Conservation (phyloP, 371 early-diverging fungal species). For the Chytridium lagenaria region DNA sequence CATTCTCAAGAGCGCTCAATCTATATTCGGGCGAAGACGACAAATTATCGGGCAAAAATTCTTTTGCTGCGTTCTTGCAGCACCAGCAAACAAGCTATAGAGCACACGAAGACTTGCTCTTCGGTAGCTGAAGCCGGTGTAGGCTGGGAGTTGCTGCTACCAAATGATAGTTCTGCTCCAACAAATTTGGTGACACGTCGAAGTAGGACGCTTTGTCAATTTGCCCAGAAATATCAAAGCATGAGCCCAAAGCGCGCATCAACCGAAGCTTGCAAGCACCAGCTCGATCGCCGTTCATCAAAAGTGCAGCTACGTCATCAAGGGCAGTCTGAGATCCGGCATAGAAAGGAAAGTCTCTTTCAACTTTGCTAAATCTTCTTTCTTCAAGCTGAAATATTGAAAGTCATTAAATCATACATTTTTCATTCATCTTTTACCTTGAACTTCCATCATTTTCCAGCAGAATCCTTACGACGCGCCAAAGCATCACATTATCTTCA, state of each 20-base stretch:
- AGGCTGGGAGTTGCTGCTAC: conserved; percentile 46
- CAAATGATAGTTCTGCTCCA: too few relatives aligned
- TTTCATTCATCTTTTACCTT: conserved; percentile 68
- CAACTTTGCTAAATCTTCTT: not conserved
- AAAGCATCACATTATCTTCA: conserved; percentile 56
- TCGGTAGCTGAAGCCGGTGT: conserved; percentile 54
- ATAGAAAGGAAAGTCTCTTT: conserved; percentile 10
- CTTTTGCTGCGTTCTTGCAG: conserved; percentile 58
- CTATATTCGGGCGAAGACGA: conserved; percentile 16
- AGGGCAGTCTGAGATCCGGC: conserved; percentile 44
- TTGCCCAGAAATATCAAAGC: conserved; percentile 87
- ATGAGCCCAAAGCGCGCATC: conserved; percentile 82
- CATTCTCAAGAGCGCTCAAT: conserved; percentile 57
- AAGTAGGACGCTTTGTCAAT: conserved; percentile 83
- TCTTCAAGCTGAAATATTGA: not conserved
- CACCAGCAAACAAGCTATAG: conserved; percentile 77
- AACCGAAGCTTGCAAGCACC: conserved; percentile 79
- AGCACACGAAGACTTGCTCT: conserved; percentile 57
- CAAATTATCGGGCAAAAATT: conserved; percentile 28
- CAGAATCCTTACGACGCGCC: conserved; percentile 66
- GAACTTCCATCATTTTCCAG: conserved; percentile 73
- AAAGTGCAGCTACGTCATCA: conserved; percentile 64
- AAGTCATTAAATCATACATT: too few relatives aligned
- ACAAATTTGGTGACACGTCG: conserved; percentile 76
- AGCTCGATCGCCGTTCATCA: conserved; percentile 76